Evolutionary conservation across 148 eudicot species (phyloP).

Genomic region (Heliamphora exappendiculata): DNA sequence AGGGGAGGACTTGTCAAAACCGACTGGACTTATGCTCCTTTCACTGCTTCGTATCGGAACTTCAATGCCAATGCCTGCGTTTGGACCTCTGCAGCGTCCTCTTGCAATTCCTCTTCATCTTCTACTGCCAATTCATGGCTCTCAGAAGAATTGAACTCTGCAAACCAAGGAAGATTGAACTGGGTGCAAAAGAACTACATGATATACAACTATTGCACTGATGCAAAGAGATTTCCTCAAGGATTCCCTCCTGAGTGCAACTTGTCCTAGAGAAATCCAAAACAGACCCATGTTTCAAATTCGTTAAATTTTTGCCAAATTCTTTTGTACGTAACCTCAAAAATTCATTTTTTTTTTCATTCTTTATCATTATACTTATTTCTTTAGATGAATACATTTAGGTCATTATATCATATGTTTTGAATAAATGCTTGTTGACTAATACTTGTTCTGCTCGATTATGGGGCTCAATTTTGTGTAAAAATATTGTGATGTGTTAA

Average conservation of each 20-base stretch:
- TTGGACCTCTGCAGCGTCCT: constrained; percentile 5
- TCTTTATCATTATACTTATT: no score
- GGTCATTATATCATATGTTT: no score
- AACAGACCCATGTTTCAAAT: no score
- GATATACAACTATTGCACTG: constrained; percentile 13
- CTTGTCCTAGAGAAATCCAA: background rate
- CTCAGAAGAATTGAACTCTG: background rate
- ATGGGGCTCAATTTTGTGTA: no score
- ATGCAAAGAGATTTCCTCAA: background rate
- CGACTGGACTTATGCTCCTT: constrained; percentile 34
- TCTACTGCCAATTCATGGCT: background rate
- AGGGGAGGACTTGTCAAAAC: constrained; percentile 31
- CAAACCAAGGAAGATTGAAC: constrained; percentile 4
- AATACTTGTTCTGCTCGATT: no score
- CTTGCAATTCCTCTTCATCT: constrained; percentile 4
- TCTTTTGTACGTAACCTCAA: no score
- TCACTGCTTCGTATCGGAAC: constrained; percentile 28
- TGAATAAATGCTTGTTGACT: no score
- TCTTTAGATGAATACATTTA: no score
- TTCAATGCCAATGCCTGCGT: constrained; percentile 22
- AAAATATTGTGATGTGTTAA: no score
- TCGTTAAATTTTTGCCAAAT: no score
- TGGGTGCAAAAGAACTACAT: constrained; percentile 11
- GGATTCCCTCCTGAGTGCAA: constrained; percentile 6
- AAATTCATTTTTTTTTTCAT: no score